Evolutionary conservation across 2,329 filamentous ascomycete genomes (phyloP).

Genomic region (Monosporascus cannonballus): DNA sequence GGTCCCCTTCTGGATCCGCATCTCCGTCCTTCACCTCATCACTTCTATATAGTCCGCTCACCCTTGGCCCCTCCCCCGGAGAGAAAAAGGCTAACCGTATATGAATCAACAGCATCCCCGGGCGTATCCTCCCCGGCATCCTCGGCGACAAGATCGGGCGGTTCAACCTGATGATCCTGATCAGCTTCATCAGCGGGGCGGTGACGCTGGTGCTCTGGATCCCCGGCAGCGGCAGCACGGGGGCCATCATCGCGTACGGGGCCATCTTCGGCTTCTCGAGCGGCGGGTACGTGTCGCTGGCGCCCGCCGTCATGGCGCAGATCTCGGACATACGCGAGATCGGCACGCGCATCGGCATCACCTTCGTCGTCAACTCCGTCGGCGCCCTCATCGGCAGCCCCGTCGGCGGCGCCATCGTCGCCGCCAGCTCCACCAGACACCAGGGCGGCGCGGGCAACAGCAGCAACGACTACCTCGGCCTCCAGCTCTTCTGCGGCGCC

Average conservation of each 20-base stretch:
- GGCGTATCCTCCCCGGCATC: constrained; percentile 46
- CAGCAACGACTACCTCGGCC: constrained; percentile 45
- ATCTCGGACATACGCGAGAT: constrained; percentile 65
- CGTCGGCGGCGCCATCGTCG: constrained; percentile 58
- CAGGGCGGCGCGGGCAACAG: constrained; percentile 28
- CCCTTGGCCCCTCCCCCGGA: neutral
- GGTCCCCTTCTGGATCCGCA: constrained; percentile 7
- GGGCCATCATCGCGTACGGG: constrained; percentile 53
- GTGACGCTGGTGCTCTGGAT: constrained; percentile 37
- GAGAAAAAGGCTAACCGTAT: neutral
- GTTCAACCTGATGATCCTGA: constrained; percentile 38
- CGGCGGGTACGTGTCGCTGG: constrained; percentile 56
- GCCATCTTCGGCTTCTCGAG: constrained; percentile 59
- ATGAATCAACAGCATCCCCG: constrained; percentile 34
- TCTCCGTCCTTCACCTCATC: constrained; percentile 1
- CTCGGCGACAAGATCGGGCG: constrained; percentile 34
- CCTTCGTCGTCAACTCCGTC: constrained; percentile 56
- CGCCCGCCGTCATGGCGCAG: constrained; percentile 60
- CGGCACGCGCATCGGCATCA: constrained; percentile 59
- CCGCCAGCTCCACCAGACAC: constrained; percentile 38
- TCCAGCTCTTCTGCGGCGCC: constrained; percentile 62
- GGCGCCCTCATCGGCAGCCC: constrained; percentile 62
- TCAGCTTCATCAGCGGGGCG: constrained; percentile 36
- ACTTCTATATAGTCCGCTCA: neutral
- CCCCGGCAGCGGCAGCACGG: constrained; percentile 34